These are phyloP conservation scores for Mycogone perniciosa DNA, from an alignment of 2,329 filamentous ascomycete genomes.

Conservation along the genomic window DNA sequence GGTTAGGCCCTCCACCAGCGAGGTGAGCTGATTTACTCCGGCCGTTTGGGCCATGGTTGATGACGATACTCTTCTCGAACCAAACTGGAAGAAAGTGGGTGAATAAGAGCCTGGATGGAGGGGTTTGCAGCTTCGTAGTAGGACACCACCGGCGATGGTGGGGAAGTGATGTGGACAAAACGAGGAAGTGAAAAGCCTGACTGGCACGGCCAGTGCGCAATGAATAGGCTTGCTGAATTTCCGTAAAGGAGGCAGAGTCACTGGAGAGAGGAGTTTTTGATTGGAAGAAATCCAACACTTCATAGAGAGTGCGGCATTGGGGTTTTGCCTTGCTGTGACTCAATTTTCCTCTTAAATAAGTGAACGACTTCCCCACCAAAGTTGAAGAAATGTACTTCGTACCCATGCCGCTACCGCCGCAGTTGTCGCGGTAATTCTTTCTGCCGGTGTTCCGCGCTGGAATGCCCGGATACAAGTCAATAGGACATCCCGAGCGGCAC, in stretches of 20 bases:
- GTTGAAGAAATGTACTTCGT: background rate
- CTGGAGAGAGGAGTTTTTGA: constrained; percentile 4
- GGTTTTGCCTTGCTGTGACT: constrained; percentile 10
- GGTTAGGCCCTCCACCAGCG: constrained; percentile 14
- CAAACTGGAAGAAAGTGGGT: background rate
- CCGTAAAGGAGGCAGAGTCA: background rate
- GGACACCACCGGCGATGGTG: background rate
- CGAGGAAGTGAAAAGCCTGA: background rate
- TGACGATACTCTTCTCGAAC: background rate
- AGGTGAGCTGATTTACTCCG: constrained; percentile 14
- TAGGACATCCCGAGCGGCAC: too few relatives aligned
- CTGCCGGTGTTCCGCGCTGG: constrained; percentile 3
- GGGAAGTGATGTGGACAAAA: background rate
- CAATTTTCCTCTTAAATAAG: constrained; percentile 8
- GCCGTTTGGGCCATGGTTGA: constrained; percentile 6
- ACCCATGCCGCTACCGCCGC: too few relatives aligned
- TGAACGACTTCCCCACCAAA: constrained; percentile 5
- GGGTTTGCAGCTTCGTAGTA: background rate
- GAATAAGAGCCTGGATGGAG: background rate
- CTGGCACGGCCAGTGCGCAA: background rate
- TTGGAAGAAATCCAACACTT: constrained; percentile 6
- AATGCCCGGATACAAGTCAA: too few relatives aligned
- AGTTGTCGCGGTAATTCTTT: constrained; percentile 3
- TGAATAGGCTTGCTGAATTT: background rate
- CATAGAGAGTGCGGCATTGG: constrained; percentile 5